A percentile compares a stretch with the other conserved stretches of the same genome.
Conservation (phyloP, 176 grass and related monocot genomes). For the Melocanna baccifera region DNA sequence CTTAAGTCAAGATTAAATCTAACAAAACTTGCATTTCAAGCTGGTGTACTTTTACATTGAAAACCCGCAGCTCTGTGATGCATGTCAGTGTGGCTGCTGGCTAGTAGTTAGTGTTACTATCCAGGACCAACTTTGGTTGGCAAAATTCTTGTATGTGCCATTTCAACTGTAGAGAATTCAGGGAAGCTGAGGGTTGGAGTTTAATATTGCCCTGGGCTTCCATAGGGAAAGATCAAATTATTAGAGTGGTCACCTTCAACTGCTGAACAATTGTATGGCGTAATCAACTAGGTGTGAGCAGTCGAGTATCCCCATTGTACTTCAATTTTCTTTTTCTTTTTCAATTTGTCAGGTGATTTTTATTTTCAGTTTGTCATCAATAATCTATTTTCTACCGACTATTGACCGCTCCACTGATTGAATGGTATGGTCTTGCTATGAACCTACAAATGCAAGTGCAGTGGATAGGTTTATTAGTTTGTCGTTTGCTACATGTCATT, state of each 20-base stretch:
- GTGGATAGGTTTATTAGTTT: too few species aligned
- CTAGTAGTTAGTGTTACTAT: not conserved
- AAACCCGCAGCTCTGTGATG: not conserved
- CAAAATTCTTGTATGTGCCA: not conserved
- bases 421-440: too few species aligned
- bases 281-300: not conserved
- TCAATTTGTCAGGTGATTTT: not conserved
- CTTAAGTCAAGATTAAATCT: too few species aligned
- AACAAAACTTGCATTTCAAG: not conserved
- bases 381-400: too few species aligned
- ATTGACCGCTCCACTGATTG: too few species aligned
- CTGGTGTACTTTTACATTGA: not conserved
- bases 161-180: not conserved
- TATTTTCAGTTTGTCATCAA: not conserved
- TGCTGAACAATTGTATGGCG: not conserved
- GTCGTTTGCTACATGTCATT: too few species aligned
- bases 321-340: not conserved
- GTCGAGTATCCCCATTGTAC: not conserved
- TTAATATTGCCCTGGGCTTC: not conserved
- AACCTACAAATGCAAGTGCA: too few species aligned
- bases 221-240: not conserved
- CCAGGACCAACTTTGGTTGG: not conserved
- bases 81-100: not conserved
- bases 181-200: not conserved
- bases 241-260: not conserved